A percentile compares a stretch with the other conserved stretches of the same genome.
Evolutionary conservation across 2,329 filamentous ascomycete species (phyloP).

Genomic region (Monosporascus sp.): DNA sequence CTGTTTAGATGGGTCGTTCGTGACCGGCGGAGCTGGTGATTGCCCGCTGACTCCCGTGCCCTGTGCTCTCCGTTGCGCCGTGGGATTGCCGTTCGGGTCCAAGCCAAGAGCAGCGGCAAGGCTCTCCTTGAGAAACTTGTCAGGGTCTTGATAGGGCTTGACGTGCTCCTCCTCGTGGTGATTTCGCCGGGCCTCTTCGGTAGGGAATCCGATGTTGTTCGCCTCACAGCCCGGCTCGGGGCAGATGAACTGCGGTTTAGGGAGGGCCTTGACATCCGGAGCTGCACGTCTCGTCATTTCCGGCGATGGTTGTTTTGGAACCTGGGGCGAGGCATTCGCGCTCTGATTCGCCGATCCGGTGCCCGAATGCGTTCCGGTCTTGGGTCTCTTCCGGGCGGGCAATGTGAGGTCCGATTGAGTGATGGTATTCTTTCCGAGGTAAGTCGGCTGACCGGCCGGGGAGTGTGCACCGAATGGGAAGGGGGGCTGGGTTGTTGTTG

Average conservation of each 20-base stretch:
- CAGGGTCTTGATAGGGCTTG: conserved; percentile 49
- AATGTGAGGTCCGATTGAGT: conserved; percentile 50
- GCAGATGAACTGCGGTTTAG: conserved; percentile 44
- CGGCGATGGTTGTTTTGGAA: conserved; percentile 41
- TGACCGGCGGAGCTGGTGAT: conserved; percentile 31
- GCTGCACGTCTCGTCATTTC: conserved; percentile 34
- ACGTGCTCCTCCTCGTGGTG: conserved; percentile 57
- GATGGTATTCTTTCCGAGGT: conserved; percentile 45
- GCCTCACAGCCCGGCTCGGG: conserved; percentile 50
- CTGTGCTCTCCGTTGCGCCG: conserved; percentile 27
- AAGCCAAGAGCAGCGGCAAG: conserved; percentile 44
- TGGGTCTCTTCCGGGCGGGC: conserved; percentile 52
- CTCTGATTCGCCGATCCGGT: conserved; percentile 33
- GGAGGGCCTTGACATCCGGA: conserved; percentile 25
- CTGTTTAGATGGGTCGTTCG: conserved; percentile 39
- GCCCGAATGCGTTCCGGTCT: conserved; percentile 35
- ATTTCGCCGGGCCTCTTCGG: conserved; percentile 45
- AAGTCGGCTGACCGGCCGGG: conserved; percentile 54
- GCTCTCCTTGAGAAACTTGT: conserved; percentile 46
- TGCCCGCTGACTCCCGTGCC: conserved; percentile 9
- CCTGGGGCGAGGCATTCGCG: conserved; percentile 42
- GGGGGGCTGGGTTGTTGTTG: conserved; percentile 51
- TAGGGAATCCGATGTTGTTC: conserved; percentile 43
- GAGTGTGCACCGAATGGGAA: conserved; percentile 51
- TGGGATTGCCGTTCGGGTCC: conserved; percentile 42